Percentiles rank a stretch among this genome's conserved stretches.
Evolutionary conservation across 139 green algal species (phyloP).

Genomic region (Chlamydomonas sphaeroides): DNA sequence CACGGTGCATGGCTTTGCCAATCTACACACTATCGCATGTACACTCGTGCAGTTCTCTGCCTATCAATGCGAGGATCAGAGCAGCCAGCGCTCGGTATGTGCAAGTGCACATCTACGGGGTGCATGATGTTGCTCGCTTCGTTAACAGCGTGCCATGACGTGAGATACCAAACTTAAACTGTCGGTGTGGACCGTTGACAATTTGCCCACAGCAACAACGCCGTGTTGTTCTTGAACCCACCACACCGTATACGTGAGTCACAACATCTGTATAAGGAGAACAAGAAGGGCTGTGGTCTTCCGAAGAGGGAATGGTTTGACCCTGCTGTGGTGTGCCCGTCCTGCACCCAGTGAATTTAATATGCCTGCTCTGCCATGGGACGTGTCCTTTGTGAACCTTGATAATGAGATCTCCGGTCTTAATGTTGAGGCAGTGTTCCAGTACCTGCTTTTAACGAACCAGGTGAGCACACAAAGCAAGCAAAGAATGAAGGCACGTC

Average conservation of each 20-base stretch:
- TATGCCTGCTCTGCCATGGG: neutral
- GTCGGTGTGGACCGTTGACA: too few species aligned
- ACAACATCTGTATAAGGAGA: neutral
- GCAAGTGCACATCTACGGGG: too few species aligned
- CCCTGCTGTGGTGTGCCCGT: too few species aligned
- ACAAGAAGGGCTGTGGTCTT: neutral
- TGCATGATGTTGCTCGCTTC: too few species aligned
- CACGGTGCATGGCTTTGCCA: too few species aligned
- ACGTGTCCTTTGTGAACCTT: neutral
- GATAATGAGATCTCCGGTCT: neutral
- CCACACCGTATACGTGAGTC: neutral
- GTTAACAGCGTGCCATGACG: too few species aligned
- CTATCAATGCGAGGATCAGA: too few species aligned
- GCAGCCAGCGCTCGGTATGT: too few species aligned
- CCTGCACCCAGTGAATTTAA: neutral
- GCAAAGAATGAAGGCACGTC: too few species aligned
- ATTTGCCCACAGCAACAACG: neutral
- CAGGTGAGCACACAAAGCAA: neutral
- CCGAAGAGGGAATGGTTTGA: neutral
- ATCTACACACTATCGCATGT: neutral
- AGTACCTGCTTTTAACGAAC: neutral
- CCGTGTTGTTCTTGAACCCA: neutral
- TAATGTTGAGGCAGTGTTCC: neutral
- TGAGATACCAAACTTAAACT: too few species aligned
- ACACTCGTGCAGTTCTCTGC: too few species aligned